Evolutionary conservation across 495 filamentous ascomycete genomes (phyloP).

Genomic region (Jackrogersella minutella): DNA sequence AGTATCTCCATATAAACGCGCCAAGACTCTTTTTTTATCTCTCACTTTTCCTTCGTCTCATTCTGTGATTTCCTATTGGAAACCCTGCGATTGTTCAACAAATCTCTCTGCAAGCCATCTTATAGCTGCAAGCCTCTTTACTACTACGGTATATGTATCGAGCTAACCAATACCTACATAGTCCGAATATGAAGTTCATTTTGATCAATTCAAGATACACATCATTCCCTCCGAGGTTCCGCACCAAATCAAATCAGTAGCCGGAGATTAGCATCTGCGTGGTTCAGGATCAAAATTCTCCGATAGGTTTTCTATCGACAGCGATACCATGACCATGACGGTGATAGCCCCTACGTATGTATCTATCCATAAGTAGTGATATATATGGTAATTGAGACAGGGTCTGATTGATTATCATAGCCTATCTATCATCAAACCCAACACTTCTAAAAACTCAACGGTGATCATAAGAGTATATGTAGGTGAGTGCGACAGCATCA

Average conservation of each 20-base stretch:
- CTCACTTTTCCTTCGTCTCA: not conserved
- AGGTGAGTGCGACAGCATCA: not conserved
- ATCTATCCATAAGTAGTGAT: not conserved
- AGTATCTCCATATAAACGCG: conserved; percentile 32
- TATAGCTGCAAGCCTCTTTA: conserved; percentile 23
- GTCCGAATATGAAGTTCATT: not conserved
- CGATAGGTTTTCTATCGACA: conserved; percentile 18
- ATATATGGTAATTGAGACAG: conserved; percentile 22
- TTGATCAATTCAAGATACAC: conserved; percentile 12
- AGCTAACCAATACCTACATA: conserved; percentile 15
- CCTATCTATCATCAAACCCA: conserved; percentile 6
- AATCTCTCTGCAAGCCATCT: conserved; percentile 18
- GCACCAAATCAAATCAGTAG: conserved; percentile 20
- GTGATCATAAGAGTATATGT: not conserved
- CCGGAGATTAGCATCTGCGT: conserved; percentile 24
- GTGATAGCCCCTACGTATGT: conserved; percentile 3
- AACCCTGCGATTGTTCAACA: conserved; percentile 18
- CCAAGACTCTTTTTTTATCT: conserved; percentile 23
- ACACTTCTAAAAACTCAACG: not conserved
- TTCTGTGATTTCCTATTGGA: not conserved
- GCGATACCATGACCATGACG: not conserved
- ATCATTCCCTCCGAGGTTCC: conserved; percentile 10
- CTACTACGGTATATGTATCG: too few species aligned
- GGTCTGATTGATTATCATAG: conserved; percentile 17
- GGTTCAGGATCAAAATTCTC: conserved; percentile 16